phyloP scores from a whole-genome alignment of 2,329 filamentous ascomycete species.

The Aspergillus brasiliensis region DNA sequence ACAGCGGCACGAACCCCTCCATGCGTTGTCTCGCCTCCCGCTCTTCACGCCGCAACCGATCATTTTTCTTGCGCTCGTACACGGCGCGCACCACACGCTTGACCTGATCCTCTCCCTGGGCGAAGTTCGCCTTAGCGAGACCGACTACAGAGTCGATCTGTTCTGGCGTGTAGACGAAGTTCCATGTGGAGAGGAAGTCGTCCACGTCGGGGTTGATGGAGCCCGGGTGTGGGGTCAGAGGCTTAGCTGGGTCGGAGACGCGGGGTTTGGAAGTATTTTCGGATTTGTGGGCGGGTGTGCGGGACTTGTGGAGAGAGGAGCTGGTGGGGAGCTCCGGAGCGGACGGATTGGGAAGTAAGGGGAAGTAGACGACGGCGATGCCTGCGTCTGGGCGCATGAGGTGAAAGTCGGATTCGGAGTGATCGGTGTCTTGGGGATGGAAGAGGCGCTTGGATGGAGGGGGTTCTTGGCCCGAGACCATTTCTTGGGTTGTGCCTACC shows the following conservation, averaged over 20 bases:
- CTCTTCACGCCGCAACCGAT: slow-evolving; percentile 36
- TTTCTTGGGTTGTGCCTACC: slow-evolving; percentile 83
- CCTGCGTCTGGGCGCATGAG: slow-evolving; percentile 78
- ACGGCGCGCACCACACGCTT: slow-evolving; percentile 79
- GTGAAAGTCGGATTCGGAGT: slow-evolving; percentile 65
- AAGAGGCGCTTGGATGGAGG: slow-evolving; percentile 55
- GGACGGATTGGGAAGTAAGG: slow-evolving; percentile 75
- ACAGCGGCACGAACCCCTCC: slow-evolving; percentile 34
- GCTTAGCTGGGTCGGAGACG: slow-evolving; percentile 21
- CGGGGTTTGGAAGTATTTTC: slow-evolving; percentile 20
- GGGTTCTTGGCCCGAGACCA: slow-evolving; percentile 57
- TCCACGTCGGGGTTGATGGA: slow-evolving; percentile 76
- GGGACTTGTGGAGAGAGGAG: slow-evolving; percentile 26
- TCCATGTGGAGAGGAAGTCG: slow-evolving; percentile 95
- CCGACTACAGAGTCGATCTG: slow-evolving; percentile 83
- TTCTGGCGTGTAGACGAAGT: slow-evolving; percentile 91
- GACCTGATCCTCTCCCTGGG: slow-evolving; percentile 77
- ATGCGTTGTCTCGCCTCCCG: slow-evolving; percentile 26
- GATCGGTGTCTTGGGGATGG: slow-evolving; percentile 53
- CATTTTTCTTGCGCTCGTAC: slow-evolving; percentile 84
- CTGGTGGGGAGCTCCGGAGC: slow-evolving; percentile 34
- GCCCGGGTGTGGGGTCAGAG: slow-evolving; percentile 56
- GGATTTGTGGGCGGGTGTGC: slow-evolving; percentile 25
- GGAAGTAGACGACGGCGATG: slow-evolving; percentile 87
- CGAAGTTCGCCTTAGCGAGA: slow-evolving; percentile 83